Evolutionary conservation across 2,329 filamentous ascomycete species (phyloP).

Genomic region (Incumbomyces lentus): DNA sequence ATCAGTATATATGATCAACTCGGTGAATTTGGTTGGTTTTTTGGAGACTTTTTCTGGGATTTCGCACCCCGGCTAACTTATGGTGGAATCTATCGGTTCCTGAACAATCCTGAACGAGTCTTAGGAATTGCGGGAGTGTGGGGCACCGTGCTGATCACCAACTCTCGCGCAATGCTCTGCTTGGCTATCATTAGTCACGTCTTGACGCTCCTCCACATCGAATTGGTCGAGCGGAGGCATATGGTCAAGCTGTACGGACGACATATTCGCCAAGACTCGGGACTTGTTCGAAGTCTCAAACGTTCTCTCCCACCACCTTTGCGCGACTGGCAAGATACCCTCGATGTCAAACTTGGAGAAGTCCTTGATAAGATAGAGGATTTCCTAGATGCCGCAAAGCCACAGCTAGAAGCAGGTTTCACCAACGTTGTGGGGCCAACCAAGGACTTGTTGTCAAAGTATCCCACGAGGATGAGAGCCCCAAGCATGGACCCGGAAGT

Average conservation of each 20-base stretch:
- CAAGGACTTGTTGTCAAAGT: constrained; percentile 75
- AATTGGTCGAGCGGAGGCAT: constrained; percentile 88
- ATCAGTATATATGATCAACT: constrained; percentile 89
- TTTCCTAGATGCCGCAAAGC: constrained; percentile 71
- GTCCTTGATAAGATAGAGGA: constrained; percentile 85
- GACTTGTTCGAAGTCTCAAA: constrained; percentile 82
- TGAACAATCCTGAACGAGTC: constrained; percentile 94
- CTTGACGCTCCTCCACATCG: constrained; percentile 75
- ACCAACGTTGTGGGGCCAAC: constrained; percentile 82
- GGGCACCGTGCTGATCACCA: constrained; percentile 88
- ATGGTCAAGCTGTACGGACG: constrained; percentile 96
- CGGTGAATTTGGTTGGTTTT: constrained; percentile 98
- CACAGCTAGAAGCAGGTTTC: constrained; percentile 76
- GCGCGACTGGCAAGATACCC: constrained; percentile 70
- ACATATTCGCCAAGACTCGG: constrained; percentile 73
- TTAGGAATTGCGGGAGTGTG: constrained; percentile 91
- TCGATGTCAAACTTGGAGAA: constrained; percentile 77
- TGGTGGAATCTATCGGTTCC: constrained; percentile 91
- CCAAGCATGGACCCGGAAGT: constrained; percentile 69
- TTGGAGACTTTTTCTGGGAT: constrained; percentile 96
- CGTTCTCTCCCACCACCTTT: constrained; percentile 75
- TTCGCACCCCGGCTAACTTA: constrained; percentile 82
- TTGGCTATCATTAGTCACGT: constrained; percentile 78
- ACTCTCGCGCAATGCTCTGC: constrained; percentile 75
- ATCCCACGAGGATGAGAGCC: constrained; percentile 75